Percentiles rank a stretch among this genome's conserved stretches.
Evolutionary conservation across 2,329 filamentous ascomycete species (phyloP).

Genomic region (Trichoderma lentiforme): DNA sequence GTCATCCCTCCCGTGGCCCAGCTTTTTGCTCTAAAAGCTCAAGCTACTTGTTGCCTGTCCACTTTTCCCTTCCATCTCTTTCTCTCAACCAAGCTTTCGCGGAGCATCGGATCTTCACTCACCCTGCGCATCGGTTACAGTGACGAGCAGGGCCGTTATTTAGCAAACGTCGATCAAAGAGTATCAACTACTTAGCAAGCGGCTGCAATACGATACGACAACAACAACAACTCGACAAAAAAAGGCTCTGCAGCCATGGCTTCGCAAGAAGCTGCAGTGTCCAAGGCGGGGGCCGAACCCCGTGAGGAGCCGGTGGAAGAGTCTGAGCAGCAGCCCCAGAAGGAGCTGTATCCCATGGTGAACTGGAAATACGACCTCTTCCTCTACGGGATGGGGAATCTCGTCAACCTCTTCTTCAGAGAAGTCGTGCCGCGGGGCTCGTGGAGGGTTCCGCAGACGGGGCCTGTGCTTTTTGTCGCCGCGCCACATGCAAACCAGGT

Average conservation of each 20-base stretch:
- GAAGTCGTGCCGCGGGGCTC: slow-evolving; percentile 93
- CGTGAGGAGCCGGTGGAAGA: slow-evolving; percentile 14
- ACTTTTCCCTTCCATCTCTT: neutral
- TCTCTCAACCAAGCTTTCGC: neutral
- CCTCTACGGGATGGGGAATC: slow-evolving; percentile 72
- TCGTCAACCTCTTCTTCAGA: slow-evolving; percentile 95
- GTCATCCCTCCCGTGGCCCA: slow-evolving; percentile 8
- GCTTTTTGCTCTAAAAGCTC: neutral
- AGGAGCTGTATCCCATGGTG: slow-evolving; percentile 66
- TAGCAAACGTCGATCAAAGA: neutral
- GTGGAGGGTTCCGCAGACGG: slow-evolving; percentile 87
- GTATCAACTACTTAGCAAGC: neutral
- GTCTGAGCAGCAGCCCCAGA: slow-evolving; percentile 28
- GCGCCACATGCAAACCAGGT: slow-evolving; percentile 96
- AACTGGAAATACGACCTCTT: slow-evolving; percentile 75
- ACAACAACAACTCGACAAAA: neutral
- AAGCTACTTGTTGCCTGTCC: slow-evolving; percentile 4
- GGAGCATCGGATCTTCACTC: neutral
- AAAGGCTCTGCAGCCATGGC: slow-evolving; percentile 17
- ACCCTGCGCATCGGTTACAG: neutral
- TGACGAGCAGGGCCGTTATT: neutral
- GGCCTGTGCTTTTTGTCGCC: slow-evolving; percentile 91
- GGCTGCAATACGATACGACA: neutral
- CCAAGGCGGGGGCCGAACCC: slow-evolving; percentile 20
- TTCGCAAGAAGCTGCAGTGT: slow-evolving; percentile 23